These are phyloP conservation scores for Boletus austroedulis DNA, from an alignment of 1,284 basidiomycete species.

Conservation along the genomic window DNA sequence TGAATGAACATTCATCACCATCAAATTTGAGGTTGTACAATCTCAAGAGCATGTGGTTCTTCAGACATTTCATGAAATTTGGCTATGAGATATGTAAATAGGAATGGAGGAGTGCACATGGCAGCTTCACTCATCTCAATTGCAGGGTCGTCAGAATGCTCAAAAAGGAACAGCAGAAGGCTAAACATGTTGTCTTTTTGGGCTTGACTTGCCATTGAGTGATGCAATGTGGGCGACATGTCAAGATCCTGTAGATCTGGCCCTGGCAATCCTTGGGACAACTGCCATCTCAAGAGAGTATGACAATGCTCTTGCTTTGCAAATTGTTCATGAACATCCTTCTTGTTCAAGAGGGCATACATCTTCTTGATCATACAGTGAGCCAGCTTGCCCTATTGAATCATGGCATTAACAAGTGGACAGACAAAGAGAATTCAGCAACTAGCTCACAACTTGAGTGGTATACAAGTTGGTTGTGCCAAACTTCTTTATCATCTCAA, in stretches of 20 bases:
- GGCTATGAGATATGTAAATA: background rate
- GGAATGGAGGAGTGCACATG: background rate
- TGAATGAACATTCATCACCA: background rate
- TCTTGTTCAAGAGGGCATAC: too few relatives aligned
- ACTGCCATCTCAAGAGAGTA: too few relatives aligned
- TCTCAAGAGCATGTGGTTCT: background rate
- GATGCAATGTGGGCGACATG: background rate
- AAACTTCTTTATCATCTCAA: background rate
- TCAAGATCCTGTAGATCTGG: too few relatives aligned
- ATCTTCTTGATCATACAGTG: too few relatives aligned
- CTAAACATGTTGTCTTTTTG: slow-evolving; percentile 2
- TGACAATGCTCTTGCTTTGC: too few relatives aligned
- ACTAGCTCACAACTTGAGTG: background rate
- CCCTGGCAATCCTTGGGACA: too few relatives aligned
- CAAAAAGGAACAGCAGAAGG: background rate
- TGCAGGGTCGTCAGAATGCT: background rate
- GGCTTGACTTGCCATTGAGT: background rate
- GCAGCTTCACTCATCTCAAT: background rate
- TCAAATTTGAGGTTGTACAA: background rate
- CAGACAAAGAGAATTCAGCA: too few relatives aligned
- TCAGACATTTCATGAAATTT: background rate
- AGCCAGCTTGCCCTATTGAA: too few relatives aligned
- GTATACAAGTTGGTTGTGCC: background rate
- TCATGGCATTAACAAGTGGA: too few relatives aligned
- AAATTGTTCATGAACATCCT: too few relatives aligned